Evolutionary conservation across 2,329 filamentous ascomycete species (phyloP).

Genomic region (Gnomoniopsis sp.): DNA sequence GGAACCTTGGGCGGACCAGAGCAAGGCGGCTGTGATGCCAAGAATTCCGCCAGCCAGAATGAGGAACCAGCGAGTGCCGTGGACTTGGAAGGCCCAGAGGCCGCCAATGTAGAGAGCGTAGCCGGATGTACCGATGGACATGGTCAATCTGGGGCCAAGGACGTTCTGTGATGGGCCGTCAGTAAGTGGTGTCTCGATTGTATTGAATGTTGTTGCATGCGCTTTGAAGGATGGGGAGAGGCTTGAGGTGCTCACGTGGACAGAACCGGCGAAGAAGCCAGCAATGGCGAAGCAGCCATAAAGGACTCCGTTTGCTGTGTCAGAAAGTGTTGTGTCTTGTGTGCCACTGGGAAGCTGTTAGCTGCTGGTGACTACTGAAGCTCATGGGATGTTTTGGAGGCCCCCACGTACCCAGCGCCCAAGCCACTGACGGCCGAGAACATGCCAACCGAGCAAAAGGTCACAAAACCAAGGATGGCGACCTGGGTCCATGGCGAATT

Average conservation of each 20-base stretch:
- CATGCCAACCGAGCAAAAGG: conserved; percentile 24
- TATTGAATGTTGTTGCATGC: no score
- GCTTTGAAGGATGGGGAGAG: no score
- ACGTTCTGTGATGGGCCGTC: conserved; percentile 17
- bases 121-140: conserved; percentile 20
- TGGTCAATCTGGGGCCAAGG: conserved; percentile 20
- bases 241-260: conserved; percentile 18
- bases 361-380: no score
- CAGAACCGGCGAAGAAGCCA: conserved; percentile 18
- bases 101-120: conserved; percentile 20
- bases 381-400: no score
- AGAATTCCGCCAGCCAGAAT: conserved; percentile 21
- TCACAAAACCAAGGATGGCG: conserved; percentile 22
- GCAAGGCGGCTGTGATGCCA: conserved; percentile 19
- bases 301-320: conserved; percentile 20
- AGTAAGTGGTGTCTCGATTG: not conserved
- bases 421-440: conserved; percentile 20
- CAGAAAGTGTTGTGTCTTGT: conserved; percentile 17
- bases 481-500: conserved; percentile 23
- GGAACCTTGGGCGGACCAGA: conserved; percentile 21
- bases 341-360: conserved; percentile 13
- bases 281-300: conserved; percentile 22
- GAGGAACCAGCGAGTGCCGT: conserved; percentile 20
- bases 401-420: conserved; percentile 13
- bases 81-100: conserved; percentile 20